Evolutionary conservation across 352 stramenopile species (phyloP), one percentile per base, ranked within the genome.

Genomic region (Chrysophaeum taylorii): DNA sequence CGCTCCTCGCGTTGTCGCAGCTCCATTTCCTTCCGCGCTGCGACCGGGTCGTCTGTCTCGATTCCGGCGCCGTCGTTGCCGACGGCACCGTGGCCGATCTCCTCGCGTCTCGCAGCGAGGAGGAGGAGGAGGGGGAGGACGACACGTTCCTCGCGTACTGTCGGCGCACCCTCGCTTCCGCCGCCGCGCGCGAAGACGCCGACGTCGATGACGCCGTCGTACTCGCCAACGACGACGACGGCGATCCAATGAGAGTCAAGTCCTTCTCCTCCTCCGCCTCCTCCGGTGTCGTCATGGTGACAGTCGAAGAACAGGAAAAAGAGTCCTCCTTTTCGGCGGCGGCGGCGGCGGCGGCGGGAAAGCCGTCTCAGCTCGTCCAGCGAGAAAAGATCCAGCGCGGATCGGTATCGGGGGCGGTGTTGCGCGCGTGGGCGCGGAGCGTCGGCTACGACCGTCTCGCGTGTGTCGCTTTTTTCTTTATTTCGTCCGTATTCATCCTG

Each of bases 1-100:
- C 60, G 41, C 57, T 81, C 21, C n/a, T 78, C 25, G 70, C 48
- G 0, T 75, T 72, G 29, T 60, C 74, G n/a, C 71, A 61, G 18
- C 5, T 76, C 2, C 74, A 78, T 25, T 42, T 69, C 1, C 37
- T 45, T 33, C n/a, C 38, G 48, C 4, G 29, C 12, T 57, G 60
- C 41, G 67, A 71, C 50, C 38, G 35, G 9, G 50, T 71, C 31
- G 25, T 71, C 16, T 43, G n/a, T 38, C 43, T 71, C 42, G 67
- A 66, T 2, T 48, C 5, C 5, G 33, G 48, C 33, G 18, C 27
- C 23, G 27, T 62, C 45, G 45, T 27, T 25, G 12, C 5, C 18
- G 18, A 27, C 7, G 45, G 45, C 45, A 12, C 45, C 12, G 12
- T 45, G 39, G 39, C 39, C 12, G 39, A 18, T 18, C 12, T 18